Percentiles rank a stretch among this genome's conserved stretches.
These are phyloP conservation scores for Colletotrichum limetticola DNA, from an alignment of 2,329 filamentous ascomycete species.

Conservation along the genomic window DNA sequence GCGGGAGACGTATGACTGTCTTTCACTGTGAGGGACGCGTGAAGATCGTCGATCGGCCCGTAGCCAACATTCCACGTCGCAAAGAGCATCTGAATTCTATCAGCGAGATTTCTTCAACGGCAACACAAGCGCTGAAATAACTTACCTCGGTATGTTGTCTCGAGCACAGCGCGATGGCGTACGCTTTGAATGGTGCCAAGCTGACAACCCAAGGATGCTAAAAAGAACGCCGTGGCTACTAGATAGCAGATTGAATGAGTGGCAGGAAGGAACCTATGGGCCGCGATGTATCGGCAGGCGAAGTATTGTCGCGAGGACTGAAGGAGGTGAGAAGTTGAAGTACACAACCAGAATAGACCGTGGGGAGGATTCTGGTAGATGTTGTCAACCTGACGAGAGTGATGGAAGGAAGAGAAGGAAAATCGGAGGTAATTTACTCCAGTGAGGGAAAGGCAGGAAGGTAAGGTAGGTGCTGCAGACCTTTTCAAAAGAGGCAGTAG, in stretches of 20 bases:
- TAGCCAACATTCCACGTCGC: background rate
- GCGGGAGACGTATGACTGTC: background rate
- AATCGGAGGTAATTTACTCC: background rate
- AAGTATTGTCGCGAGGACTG: background rate
- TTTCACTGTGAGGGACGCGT: background rate
- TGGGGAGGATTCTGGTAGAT: background rate
- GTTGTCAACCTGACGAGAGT: background rate
- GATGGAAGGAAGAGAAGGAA: background rate
- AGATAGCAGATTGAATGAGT: background rate
- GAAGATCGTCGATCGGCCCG: slow-evolving; percentile 1
- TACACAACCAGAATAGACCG: background rate
- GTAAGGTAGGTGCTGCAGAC: too few species aligned
- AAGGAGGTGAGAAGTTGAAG: background rate
- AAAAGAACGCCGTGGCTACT: background rate
- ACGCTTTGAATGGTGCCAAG: background rate
- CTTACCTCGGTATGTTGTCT: background rate
- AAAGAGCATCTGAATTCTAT: background rate
- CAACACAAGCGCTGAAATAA: background rate
- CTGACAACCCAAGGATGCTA: background rate
- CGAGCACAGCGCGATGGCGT: background rate
- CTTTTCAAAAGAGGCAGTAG: too few species aligned
- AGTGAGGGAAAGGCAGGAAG: background rate
- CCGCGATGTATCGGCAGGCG: too few species aligned
- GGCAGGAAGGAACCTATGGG: background rate
- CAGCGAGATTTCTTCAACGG: background rate